phyloP scores from a whole-genome alignment of 805 yeast genomes.

The Lipomyces lipofer region DNA sequence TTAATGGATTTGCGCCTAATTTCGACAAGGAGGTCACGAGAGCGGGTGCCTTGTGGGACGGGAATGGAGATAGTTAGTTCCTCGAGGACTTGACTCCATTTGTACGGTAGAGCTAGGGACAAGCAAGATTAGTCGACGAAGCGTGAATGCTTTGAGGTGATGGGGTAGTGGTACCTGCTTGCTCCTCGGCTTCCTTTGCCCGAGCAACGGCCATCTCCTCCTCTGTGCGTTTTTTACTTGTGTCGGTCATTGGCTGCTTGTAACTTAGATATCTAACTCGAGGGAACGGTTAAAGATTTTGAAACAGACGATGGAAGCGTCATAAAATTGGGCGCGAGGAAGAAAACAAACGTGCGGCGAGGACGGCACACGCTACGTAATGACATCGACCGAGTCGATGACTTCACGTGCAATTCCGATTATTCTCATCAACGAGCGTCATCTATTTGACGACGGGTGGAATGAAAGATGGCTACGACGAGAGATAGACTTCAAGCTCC shows the following conservation, averaged over 20 bases:
- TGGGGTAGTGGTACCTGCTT: constrained; percentile 16
- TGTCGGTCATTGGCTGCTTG: constrained; percentile 4
- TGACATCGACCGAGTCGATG: too few relatives aligned
- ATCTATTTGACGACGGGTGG: too few relatives aligned
- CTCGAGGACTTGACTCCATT: constrained; percentile 46
- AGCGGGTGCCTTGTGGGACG: constrained; percentile 40
- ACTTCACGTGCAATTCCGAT: too few relatives aligned
- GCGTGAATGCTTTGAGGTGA: background rate
- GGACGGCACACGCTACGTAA: too few relatives aligned
- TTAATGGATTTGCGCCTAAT: constrained; percentile 33
- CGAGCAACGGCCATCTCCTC: constrained; percentile 28
- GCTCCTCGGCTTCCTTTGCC: constrained; percentile 26
- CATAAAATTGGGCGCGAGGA: too few relatives aligned
- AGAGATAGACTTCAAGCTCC: too few relatives aligned
- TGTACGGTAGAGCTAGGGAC: constrained; percentile 37
- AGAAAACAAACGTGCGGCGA: too few relatives aligned
- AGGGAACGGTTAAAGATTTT: too few relatives aligned
- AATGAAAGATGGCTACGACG: too few relatives aligned
- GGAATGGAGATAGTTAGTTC: constrained; percentile 44
- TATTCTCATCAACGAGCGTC: too few relatives aligned
- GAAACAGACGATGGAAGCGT: too few relatives aligned
- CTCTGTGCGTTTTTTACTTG: constrained; percentile 16
- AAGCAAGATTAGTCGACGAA: background rate
- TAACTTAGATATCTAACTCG: too few relatives aligned
- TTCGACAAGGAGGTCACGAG: constrained; percentile 40